These are phyloP conservation scores for Gloeopeniophorella convolvens DNA, from an alignment of 768 basidiomycete species.

Conservation along the genomic window DNA sequence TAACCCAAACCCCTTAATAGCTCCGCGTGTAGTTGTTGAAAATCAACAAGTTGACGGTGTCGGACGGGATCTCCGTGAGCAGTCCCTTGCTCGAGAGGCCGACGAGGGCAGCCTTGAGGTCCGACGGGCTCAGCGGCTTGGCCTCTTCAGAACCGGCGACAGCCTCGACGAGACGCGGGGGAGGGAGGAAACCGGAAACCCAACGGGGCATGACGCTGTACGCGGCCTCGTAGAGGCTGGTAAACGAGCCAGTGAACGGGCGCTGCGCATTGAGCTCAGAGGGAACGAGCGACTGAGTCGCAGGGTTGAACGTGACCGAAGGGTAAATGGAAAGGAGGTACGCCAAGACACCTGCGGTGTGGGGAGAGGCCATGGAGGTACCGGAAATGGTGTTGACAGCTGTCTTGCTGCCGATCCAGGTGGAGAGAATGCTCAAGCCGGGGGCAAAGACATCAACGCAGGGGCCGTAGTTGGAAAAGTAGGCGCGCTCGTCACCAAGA, in stretches of 20 bases:
- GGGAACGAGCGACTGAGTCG: conserved; percentile 31
- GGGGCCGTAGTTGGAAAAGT: conserved; percentile 86
- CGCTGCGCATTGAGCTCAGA: conserved; percentile 28
- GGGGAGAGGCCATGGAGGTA: conserved; percentile 92
- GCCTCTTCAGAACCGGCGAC: conserved; percentile 34
- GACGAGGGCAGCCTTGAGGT: conserved; percentile 73
- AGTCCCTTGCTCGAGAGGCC: conserved; percentile 47
- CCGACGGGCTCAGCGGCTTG: conserved; percentile 49
- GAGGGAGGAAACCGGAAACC: conserved; percentile 49
- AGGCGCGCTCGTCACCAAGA: conserved; percentile 72
- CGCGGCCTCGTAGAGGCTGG: conserved; percentile 45
- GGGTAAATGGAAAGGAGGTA: conserved; percentile 87
- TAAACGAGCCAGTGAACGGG: conserved; percentile 33
- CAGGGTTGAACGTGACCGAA: conserved; percentile 49
- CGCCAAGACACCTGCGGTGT: conserved; percentile 78
- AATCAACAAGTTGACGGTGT: conserved; percentile 66
- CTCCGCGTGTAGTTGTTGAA: conserved; percentile 29
- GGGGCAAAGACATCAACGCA: conserved; percentile 95
- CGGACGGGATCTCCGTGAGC: conserved; percentile 40
- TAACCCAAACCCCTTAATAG: background rate
- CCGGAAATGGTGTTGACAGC: conserved; percentile 73
- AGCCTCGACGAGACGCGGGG: conserved; percentile 37
- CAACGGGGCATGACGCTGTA: conserved; percentile 50
- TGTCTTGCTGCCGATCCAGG: conserved; percentile 54
- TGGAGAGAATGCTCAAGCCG: conserved; percentile 81